A percentile compares a stretch with the other conserved stretches of the same genome.
Evolutionary conservation across 2,329 filamentous ascomycete genomes (phyloP).

Genomic region (Botrytis paeoniae): DNA sequence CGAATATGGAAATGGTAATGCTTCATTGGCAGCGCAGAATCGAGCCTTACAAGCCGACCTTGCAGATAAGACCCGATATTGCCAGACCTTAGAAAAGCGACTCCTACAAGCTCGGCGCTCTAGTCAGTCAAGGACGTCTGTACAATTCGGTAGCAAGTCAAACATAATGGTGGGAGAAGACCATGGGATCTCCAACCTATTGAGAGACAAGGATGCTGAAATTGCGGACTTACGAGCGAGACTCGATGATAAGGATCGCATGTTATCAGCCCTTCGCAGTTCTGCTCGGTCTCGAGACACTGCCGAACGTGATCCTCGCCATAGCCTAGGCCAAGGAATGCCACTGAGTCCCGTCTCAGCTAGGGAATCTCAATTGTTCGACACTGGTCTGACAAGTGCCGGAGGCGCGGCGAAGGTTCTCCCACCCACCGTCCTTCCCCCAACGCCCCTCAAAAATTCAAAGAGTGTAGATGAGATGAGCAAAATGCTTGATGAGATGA

Average conservation of each 20-base stretch:
- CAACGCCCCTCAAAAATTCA: slow-evolving; percentile 36
- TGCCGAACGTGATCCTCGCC: slow-evolving; percentile 54
- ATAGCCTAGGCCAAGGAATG: slow-evolving; percentile 26
- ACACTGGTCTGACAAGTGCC: slow-evolving; percentile 17
- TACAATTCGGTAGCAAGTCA: slow-evolving; percentile 62
- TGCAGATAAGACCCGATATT: slow-evolving; percentile 95
- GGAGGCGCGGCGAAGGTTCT: slow-evolving; percentile 23
- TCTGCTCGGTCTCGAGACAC: slow-evolving; percentile 83
- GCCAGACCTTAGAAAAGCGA: slow-evolving; percentile 87
- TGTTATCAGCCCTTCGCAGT: slow-evolving; percentile 81
- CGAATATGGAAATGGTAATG: slow-evolving; percentile 82
- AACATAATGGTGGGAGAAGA: slow-evolving; percentile 73
- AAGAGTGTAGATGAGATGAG: slow-evolving; percentile 90
- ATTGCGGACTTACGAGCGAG: slow-evolving; percentile 87
- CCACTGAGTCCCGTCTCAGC: slow-evolving; percentile 36
- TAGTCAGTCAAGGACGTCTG: slow-evolving; percentile 83
- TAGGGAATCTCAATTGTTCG: slow-evolving; percentile 32
- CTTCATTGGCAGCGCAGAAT: slow-evolving; percentile 80
- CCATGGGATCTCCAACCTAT: slow-evolving; percentile 65
- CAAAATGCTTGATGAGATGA: slow-evolving; percentile 93
- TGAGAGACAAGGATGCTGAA: slow-evolving; percentile 89
- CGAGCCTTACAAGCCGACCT: slow-evolving; percentile 91
- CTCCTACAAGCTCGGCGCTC: slow-evolving; percentile 85
- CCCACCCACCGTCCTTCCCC: slow-evolving; percentile 26
- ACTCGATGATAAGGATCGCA: slow-evolving; percentile 91